Evolutionary conservation across 441 rosid species (phyloP).

Genomic region (Rhodomyrtus psidioides): DNA sequence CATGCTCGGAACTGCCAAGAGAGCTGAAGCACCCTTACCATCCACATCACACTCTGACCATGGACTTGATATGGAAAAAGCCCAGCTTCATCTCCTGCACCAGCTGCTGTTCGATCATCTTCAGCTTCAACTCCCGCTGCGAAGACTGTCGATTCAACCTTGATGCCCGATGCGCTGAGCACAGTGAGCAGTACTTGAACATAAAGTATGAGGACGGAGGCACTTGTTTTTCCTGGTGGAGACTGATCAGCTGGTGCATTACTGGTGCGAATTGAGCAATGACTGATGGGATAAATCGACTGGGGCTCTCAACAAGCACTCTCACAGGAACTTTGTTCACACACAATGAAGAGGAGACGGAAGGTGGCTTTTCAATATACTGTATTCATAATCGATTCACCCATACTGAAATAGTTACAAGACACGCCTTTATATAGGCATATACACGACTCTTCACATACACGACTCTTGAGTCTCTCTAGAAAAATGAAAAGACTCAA

Average conservation of each 20-base stretch:
- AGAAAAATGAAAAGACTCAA: too few relatives aligned
- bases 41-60: neutral
- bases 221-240: neutral
- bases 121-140: neutral
- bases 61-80: neutral
- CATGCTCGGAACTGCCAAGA: neutral
- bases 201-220: neutral
- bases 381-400: too few relatives aligned
- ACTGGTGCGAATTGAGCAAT: neutral
- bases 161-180: neutral
- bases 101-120: neutral
- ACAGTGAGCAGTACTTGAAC: neutral
- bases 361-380: too few relatives aligned
- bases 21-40: neutral
- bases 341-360: too few relatives aligned
- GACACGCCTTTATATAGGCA: too few relatives aligned
- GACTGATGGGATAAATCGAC: too few relatives aligned
- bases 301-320: too few relatives aligned
- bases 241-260: neutral
- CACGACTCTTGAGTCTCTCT: too few relatives aligned
- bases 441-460: too few relatives aligned
- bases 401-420: too few relatives aligned
- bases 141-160: neutral
- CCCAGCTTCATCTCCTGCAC: neutral
- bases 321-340: too few relatives aligned